Base-by-base conservation (phyloP, 768 basidiomycete species). In the Calocybe gangraenosa region DNA sequence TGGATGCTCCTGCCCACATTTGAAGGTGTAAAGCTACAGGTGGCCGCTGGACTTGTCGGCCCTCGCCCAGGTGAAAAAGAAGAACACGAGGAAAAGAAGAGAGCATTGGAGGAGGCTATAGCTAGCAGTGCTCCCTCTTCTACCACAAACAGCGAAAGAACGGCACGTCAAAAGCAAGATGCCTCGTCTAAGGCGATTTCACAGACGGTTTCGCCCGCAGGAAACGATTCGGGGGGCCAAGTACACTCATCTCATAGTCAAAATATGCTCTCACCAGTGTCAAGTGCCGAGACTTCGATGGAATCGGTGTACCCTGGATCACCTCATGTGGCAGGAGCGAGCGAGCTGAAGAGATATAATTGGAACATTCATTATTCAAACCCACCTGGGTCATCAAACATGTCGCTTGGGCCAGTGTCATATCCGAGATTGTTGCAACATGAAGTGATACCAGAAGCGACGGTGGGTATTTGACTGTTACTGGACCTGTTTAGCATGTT, bases 361-460 rank as follows among this genome's bases (percentile, higher is more conserved):
- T 74, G 73, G 73, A 58, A 56, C 7, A 62, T 81, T 37, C 66
- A 78, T 39, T 74, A 61, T 35, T 56, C 44, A 11, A 67, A 62
- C 23, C 60, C 67, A 25, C 76, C 76, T 2, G 56, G 48, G 41
- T 62, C 63, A 18, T 62, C 62, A 9, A 54, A 56, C 28, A 44
- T 65, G 3, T 44, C 56, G 17, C 64, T 62, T 23, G 67, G 63
- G 10, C 69, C 68, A 0, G 58, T 52, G 3, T 31, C 42, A 5
- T 32, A 42, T 32, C 15, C 18, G 15, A 53, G 30, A 20, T 23
- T 53, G 20, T 20, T 56, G 38, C 11, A 35, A n/a, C 28, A 42
- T 33, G 37, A 33, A 4, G 41, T 47, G 7, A 42, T 51, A 9
- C 23, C 7, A 19, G 19, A 28, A 21, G 31, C 47, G 20, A 38